Evolutionary conservation across 1,284 basidiomycete species (phyloP), one percentile per base, ranked within the genome.

Genomic region (Rugosomyces carneus): DNA sequence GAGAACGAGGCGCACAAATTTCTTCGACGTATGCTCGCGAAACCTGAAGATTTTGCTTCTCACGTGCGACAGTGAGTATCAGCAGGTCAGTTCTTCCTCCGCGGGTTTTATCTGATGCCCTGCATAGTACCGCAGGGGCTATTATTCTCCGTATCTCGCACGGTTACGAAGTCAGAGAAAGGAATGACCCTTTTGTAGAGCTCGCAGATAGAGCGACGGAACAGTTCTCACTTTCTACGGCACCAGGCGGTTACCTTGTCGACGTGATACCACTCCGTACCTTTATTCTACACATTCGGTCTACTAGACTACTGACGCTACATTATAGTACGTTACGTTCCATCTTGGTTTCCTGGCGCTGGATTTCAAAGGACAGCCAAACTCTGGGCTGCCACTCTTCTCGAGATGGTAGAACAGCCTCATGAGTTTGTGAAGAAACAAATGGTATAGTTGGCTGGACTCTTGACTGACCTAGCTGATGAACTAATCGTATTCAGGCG

Each of bases 341-440:
- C 81, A 9, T 60, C 66, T 7, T 84, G 82, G 81, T 69, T 82
- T 52, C 82, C 81, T 19, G 81, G 82, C 20, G 76, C 80, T 10
- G 65, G 64, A 8, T 85, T 82, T 66, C 75, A 76, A 55, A 64
- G 54, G 46, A 72, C 64, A 47, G 80, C 81, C 0, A 66, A 65
- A 38, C 60, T 64, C 40, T 81, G 78, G 73, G 66, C 68, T 16
- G 59, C 59, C 1, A 77, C 72, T 0, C 66, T 82, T 41, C 55
- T 64, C 15, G 68, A 76, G 32, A 71, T 78, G 72, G 74, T 76
- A 34, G 70, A 77, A n/a, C 64, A 64, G 40, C 79, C 81, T 13
- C 67, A 75, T 53, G 67, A 71, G 37, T 79, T 72, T 48, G 79
- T 80, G 37, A 81, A 78, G 59, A 69, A 78, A 47, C 75, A 82